Evolutionary conservation across 306 rosid genomes (phyloP), one percentile per base, ranked within the genome.

Genomic region (Inga laurina): DNA sequence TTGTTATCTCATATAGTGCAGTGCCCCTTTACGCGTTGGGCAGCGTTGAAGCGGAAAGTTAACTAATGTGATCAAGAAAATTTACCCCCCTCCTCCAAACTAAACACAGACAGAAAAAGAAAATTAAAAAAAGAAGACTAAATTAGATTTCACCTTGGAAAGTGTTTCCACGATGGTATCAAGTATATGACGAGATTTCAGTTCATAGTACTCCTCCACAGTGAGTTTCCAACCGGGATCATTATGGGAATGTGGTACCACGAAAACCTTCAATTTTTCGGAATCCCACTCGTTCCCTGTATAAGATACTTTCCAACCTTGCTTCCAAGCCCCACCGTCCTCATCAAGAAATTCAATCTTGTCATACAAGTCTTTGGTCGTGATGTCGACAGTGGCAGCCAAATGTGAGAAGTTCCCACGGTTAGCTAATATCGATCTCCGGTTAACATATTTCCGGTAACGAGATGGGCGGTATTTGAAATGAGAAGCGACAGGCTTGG

Each of bases 221-320:
- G 99, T 96, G 59, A 89, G 90, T 84, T 90, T 92, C 98, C 99
- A 94, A 37, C 99, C 99, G 4, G 99, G 99, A 84, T 96, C 99
- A 79, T 96, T 96, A 79, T 96, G 99, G 44, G 99, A 96, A 87
- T 96, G 99, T 4, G 99, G 99, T 78, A 94, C 99, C 70, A 96
- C 97, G 45, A 92, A 78, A 22, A 96, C 85, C 91, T 96, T 96
- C 89, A 96, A 80, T 84, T 89, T 94, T 93, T 96, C 99, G 12
- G 80, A 57, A 84, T 96, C 95, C 99, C 99, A 96, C 84, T 96
- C 99, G 69, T 92, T 82, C 79, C 99, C 99, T 80, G 79, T 81
- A 66, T 96, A 96, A 37, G 77, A 77, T 27, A 96, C 99, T 48
- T 82, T 57, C 99, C 99, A 96, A 10, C 98, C 99, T 62, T 96